A percentile compares a stretch with the other conserved stretches of the same genome.
phyloP scores from a whole-genome alignment of 441 rosid genomes.

The Bruguiera hainesii region DNA sequence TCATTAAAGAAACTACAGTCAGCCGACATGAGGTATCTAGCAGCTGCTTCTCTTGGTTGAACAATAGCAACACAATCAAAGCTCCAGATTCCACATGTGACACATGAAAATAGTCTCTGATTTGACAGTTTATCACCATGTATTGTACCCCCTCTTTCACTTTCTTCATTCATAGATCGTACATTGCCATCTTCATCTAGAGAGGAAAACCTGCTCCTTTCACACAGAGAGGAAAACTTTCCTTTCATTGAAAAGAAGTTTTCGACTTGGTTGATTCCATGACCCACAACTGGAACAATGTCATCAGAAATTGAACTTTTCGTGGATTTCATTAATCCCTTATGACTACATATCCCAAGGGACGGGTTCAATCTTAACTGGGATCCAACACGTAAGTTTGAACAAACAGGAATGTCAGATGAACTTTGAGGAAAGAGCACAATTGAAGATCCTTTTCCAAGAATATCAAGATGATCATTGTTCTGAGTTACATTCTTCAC shows the following conservation, averaged over 20 bases:
- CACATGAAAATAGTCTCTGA: conserved; percentile 93
- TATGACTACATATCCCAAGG: conserved; percentile 33
- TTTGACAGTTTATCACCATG: conserved; percentile 62
- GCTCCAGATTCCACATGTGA: conserved; percentile 85
- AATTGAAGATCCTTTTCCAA: conserved; percentile 75
- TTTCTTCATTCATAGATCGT: conserved; percentile 12
- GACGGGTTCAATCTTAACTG: conserved; percentile 44
- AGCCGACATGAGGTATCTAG: conserved; percentile 84
- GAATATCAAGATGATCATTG: conserved; percentile 65
- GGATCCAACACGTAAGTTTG: conserved; percentile 70
- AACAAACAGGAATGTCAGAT: conserved; percentile 66
- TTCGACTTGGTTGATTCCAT: conserved; percentile 35
- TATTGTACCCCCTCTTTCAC: conserved; percentile 28
- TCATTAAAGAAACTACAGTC: conserved; percentile 92
- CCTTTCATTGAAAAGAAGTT: conserved; percentile 50
- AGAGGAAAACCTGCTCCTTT: conserved; percentile 41
- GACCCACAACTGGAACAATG: conserved; percentile 29
- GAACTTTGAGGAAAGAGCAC: conserved; percentile 81
- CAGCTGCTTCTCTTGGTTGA: conserved; percentile 84
- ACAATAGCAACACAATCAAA: conserved; percentile 84
- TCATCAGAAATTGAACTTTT: conserved; percentile 37
- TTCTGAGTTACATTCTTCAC: conserved; percentile 64
- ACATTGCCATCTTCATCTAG: conserved; percentile 30
- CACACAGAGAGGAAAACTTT: conserved; percentile 59
- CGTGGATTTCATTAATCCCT: conserved; percentile 40